Evolutionary conservation across 2,329 filamentous ascomycete genomes (phyloP).

Genomic region (Pyrenochaeta sp.): DNA sequence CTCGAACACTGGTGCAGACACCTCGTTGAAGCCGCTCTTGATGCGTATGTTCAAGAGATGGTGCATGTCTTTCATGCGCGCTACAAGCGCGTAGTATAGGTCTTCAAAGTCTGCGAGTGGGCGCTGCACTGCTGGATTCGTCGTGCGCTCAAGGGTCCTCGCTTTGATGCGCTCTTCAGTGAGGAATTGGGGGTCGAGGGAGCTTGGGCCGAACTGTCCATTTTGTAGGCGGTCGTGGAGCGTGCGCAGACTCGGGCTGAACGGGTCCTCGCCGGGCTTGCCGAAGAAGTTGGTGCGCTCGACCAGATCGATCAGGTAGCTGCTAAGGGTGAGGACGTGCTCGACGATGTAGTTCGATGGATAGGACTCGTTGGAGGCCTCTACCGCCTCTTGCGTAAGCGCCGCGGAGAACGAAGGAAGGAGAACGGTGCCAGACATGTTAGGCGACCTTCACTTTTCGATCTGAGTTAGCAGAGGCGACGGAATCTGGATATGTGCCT

Average conservation of each 20-base stretch:
- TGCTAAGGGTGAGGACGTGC: conserved; percentile 26
- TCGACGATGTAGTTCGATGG: conserved; percentile 26
- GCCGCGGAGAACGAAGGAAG: conserved; percentile 23
- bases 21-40: conserved; percentile 33
- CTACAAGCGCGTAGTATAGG: conserved; percentile 42
- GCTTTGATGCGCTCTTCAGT: conserved; percentile 45
- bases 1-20: conserved; percentile 15
- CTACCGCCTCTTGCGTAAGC: conserved; percentile 22
- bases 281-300: conserved; percentile 21
- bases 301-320: conserved; percentile 19
- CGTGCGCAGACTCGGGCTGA: conserved; percentile 40
- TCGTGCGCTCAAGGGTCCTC: neutral
- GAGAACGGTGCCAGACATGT: conserved; percentile 10
- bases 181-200: conserved; percentile 21
- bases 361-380: conserved; percentile 8
- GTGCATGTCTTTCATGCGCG: conserved; percentile 37
- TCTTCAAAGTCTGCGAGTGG: conserved; percentile 45
- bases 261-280: conserved; percentile 14
- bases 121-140: conserved; percentile 57
- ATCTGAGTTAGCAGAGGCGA: neutral
- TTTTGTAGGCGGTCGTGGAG: conserved; percentile 46
- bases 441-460: neutral
- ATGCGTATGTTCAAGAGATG: conserved; percentile 32
- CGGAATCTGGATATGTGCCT: too few relatives aligned
- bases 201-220: conserved; percentile 29